Percentiles rank a stretch among this genome's conserved stretches.
These are phyloP conservation scores for Hypoxylon sp. DNA, from an alignment of 2,329 filamentous ascomycete genomes.

Conservation along the genomic window DNA sequence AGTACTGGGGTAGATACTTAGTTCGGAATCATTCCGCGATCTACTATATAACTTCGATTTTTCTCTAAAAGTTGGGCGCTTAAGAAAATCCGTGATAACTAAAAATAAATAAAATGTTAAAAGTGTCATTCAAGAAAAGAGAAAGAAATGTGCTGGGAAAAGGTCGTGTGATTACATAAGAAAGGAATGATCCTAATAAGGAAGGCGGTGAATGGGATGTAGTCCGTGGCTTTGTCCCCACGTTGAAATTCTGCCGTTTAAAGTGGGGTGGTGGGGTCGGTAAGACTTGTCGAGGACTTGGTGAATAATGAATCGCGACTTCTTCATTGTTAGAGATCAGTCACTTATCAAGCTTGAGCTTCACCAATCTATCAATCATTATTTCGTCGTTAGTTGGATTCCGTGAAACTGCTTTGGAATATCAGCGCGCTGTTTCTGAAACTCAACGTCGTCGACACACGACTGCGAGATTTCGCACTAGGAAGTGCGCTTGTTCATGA, in stretches of 20 bases:
- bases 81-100: background rate
- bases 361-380: background rate
- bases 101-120: background rate
- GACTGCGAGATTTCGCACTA: background rate
- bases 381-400: background rate
- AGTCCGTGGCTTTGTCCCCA: constrained; percentile 28
- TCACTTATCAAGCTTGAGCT: background rate
- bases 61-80: background rate
- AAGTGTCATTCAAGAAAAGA: background rate
- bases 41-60: background rate
- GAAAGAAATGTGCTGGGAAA: background rate
- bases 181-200: background rate
- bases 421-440: background rate
- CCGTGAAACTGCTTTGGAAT: background rate
- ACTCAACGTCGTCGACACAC: background rate
- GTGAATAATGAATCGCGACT: background rate
- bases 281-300: constrained; percentile 21
- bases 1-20: background rate
- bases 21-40: background rate
- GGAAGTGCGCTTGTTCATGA: constrained; percentile 5
- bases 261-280: constrained; percentile 25
- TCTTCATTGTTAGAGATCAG: constrained; percentile 5
- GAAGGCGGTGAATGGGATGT: constrained; percentile 31
- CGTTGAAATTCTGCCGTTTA: constrained; percentile 39
- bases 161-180: background rate